Conservation (phyloP, 768 basidiomycete species). For the Ramaria sp. region DNA sequence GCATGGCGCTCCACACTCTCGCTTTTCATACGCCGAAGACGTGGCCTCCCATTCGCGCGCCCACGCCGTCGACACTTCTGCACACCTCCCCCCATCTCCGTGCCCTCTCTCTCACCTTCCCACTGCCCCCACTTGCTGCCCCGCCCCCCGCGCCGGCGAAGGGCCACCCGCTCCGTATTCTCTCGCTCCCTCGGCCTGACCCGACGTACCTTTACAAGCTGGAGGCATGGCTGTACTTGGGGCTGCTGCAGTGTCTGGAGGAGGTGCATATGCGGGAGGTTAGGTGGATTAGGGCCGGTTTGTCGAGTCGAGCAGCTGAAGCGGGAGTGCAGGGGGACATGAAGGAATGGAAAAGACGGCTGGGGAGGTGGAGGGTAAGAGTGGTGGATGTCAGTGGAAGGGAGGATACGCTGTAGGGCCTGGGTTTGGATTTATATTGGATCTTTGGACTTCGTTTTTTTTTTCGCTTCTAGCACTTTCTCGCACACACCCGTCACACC, state of each 20-base stretch:
- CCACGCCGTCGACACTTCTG: slow-evolving; percentile 17
- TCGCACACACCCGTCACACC: no score
- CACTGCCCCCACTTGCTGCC: slow-evolving; percentile 44
- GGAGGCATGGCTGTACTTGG: slow-evolving; percentile 39
- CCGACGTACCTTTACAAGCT: slow-evolving; percentile 45
- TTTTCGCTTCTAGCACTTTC: no score
- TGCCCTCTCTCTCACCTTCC: slow-evolving; percentile 66
- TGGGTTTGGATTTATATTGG: no score
- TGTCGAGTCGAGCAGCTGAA: slow-evolving; percentile 52
- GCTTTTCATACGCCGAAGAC: slow-evolving; percentile 55
- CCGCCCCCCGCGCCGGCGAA: slow-evolving; percentile 24
- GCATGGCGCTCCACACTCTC: slow-evolving; percentile 45
- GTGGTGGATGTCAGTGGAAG: no score
- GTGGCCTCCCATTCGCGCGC: slow-evolving; percentile 42
- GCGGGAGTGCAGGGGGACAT: slow-evolving; percentile 78
- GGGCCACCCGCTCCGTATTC: slow-evolving; percentile 40
- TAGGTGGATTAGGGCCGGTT: slow-evolving; percentile 61
- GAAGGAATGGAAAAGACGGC: slow-evolving; percentile 43
- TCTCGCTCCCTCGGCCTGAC: slow-evolving; percentile 70
- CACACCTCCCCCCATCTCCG: slow-evolving; percentile 41
- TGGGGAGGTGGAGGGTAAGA: no score
- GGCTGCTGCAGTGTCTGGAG: slow-evolving; percentile 39
- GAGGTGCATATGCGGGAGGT: slow-evolving; percentile 56
- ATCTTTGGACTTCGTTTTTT: no score
- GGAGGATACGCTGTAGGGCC: no score